A percentile compares a stretch with the other conserved stretches of the same genome.
Conservation (phyloP, 2,329 filamentous ascomycete species). For the Colletotrichum godetiae region DNA sequence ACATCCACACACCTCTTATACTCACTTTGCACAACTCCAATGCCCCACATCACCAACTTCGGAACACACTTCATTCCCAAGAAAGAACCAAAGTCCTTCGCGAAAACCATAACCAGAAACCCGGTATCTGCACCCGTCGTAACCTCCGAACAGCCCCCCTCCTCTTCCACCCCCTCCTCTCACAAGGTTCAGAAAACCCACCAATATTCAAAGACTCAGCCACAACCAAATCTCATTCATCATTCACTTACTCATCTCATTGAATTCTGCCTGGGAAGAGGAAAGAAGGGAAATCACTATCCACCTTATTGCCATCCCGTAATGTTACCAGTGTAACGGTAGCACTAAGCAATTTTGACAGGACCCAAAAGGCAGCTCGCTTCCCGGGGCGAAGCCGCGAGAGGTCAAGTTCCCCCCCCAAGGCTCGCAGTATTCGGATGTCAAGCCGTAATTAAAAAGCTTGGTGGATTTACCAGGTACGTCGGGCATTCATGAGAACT, state of each 20-base stretch:
- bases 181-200: neutral
- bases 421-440: too few species aligned
- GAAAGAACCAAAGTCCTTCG: neutral
- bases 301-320: neutral
- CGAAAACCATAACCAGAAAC: neutral
- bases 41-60: neutral
- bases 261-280: too few species aligned
- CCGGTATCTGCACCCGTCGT: neutral
- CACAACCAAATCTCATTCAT: neutral
- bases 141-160: neutral
- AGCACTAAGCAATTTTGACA: constrained; percentile 30
- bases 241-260: too few species aligned
- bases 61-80: neutral
- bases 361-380: neutral
- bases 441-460: constrained; percentile 22
- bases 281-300: neutral
- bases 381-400: neutral
- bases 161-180: too few species aligned
- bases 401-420: too few species aligned
- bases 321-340: constrained; percentile 20
- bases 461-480: constrained; percentile 12
- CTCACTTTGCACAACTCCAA: neutral
- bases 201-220: neutral
- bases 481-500: neutral
- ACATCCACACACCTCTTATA: too few species aligned